Base-by-base conservation (phyloP, 2,329 filamentous ascomycete species). In the Onygenales sp. region DNA sequence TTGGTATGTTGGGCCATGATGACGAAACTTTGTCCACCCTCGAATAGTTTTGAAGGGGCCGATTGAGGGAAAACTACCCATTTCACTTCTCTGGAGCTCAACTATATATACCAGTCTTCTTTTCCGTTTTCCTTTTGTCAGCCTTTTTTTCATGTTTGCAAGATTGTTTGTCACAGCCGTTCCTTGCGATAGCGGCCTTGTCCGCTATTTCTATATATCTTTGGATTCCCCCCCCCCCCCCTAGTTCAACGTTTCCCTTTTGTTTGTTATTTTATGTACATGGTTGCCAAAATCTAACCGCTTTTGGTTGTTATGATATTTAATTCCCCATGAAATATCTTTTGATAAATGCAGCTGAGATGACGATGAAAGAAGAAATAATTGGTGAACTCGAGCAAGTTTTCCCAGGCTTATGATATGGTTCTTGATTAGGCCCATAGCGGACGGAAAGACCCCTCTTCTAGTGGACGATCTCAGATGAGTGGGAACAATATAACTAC, bases 131-230 rank as follows among this genome's bases (percentile, higher is more conserved):
- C 14, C 39, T 31, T 50, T 36, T 42, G 42, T 40, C 43, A 39
- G 48, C 6, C 32, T 11, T 31, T 31, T 13, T 13, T 27, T 27
- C 37, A 50, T 27, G 42, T 33, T 33, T 36, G n/a, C 50, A 48
- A 58, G 57, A 58, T 58, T 62, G 57, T 56, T 52, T 52, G 40
- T 32, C 36, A 6, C 31, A 6, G 36, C 34, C 21, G 47, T 49
- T 36, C 32, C 36, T 40, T 49, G 32, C 40, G 36, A 17, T 17
- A 17, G 17, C 17, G 17, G 17, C 17, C 17, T 17, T 17, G 17
- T 17, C 17, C 17, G 17, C 17, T 17, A 17, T 17, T 17, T 17
- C 17, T 17, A 17, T 27, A 27, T 27, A 27, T 27, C 21, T 4
- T 27, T 27, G 21, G 21, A 27, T 27, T 27, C 4, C 4, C 17